Evolutionary conservation across 2,329 filamentous ascomycete genomes (phyloP), one percentile per base, ranked within the genome.

Genomic region (Fonsecaea nubica): DNA sequence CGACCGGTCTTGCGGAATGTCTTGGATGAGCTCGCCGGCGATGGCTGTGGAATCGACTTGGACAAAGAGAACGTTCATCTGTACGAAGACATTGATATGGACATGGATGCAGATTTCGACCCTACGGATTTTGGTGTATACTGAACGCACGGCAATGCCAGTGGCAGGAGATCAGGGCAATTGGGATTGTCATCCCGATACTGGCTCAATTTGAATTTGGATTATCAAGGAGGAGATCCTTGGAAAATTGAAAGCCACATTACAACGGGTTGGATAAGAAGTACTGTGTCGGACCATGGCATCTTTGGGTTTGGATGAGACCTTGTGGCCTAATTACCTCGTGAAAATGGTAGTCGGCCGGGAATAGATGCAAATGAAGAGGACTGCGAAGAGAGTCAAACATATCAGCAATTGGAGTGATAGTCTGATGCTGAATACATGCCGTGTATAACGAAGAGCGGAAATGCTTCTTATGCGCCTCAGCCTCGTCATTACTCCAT

Each of bases 1-100:
- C 87, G 88, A 73, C 86, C 88, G 40, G 84, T 96, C 63, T 82
- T 93, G 74, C 86, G 87, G 75, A 90, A 94, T 81, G 88, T 97
- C 70, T 82, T 93, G 72, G 92, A 95, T 78, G 91, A 93, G 62
- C 68, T 80, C 71, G 60, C 50, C 18, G n/a, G 33, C 15, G 42
- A 30, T 2, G 54, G 10, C 2, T 32, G 8, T 4, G 92, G 94
- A 78, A 91, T 92, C 62, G 67, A 80, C 70, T 48, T 25, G 33
- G 59, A 60, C 33, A 64, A 67, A 50, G 67, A 69, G 58, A 69
- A 69, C 63, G 32, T 45, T 7, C 6, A 38, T 35, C 10, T 33
- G 30, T 48, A 53, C 35, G 40, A 18, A 10, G 42, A 55, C 12
- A 30, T 33, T 25, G 65, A 70, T 42, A 45, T 64, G 53, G 59